Evolutionary conservation across 2,329 filamentous ascomycete genomes (phyloP).

Genomic region (Colletotrichum sp.): DNA sequence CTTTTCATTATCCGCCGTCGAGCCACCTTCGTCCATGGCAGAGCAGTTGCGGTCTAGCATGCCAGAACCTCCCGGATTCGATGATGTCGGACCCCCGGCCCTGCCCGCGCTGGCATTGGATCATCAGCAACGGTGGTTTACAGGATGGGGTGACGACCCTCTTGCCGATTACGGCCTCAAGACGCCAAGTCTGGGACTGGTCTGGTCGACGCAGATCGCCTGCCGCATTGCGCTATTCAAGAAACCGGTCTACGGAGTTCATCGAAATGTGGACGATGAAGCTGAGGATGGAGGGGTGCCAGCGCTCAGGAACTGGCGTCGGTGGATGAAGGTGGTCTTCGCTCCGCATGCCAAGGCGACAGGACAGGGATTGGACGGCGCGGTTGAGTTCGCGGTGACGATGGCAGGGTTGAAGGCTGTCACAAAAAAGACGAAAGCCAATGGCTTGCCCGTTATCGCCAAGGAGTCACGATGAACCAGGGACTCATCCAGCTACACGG

Average conservation of each 20-base stretch:
- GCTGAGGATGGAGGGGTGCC: conserved; percentile 45
- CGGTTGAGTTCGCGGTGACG: conserved; percentile 77
- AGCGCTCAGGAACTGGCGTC: conserved; percentile 65
- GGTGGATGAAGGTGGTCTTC: conserved; percentile 91
- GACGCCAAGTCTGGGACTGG: conserved; percentile 84
- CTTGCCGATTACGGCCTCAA: conserved; percentile 62
- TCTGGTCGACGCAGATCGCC: conserved; percentile 90
- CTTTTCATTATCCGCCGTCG: conserved; percentile 28
- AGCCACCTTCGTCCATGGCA: conserved; percentile 45
- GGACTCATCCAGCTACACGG: not conserved
- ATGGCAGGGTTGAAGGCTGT: conserved; percentile 62
- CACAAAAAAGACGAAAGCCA: conserved; percentile 16
- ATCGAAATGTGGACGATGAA: conserved; percentile 38
- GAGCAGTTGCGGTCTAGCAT: conserved; percentile 38
- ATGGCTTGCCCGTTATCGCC: not conserved
- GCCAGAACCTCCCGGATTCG: conserved; percentile 36
- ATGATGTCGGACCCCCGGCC: conserved; percentile 43
- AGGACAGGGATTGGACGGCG: conserved; percentile 51
- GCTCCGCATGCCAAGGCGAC: conserved; percentile 72
- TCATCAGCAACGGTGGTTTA: conserved; percentile 94
- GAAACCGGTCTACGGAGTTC: conserved; percentile 56
- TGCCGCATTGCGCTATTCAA: conserved; percentile 84
- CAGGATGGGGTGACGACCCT: conserved; percentile 85
- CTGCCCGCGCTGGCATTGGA: conserved; percentile 72
- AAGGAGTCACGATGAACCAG: not conserved